These are phyloP conservation scores for Samsoniella hepiali DNA, from an alignment of 2,329 filamentous ascomycete genomes.

Conservation along the genomic window DNA sequence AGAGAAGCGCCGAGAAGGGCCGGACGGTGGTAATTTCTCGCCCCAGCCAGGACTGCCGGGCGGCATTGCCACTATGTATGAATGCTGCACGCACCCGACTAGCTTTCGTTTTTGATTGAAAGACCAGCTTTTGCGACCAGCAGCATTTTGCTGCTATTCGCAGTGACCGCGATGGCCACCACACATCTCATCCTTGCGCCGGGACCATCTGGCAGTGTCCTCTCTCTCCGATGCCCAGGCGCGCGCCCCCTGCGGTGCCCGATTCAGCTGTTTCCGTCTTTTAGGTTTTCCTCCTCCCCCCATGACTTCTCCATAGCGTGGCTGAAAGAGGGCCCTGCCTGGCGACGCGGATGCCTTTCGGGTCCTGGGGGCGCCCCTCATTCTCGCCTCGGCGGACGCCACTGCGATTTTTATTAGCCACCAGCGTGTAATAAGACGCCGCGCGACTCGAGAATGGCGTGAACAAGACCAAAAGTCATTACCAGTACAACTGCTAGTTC, in stretches of 20 bases:
- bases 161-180: too few relatives aligned
- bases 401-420: slow-evolving; percentile 4
- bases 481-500: background rate
- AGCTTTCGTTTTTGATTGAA: too few relatives aligned
- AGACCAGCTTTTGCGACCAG: too few relatives aligned
- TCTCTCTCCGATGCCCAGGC: background rate
- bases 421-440: slow-evolving; percentile 11
- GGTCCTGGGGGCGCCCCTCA: background rate
- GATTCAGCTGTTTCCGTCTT: slow-evolving; percentile 12
- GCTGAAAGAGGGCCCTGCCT: background rate
- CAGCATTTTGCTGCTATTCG: too few relatives aligned
- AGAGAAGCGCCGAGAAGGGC: slow-evolving; percentile 19
- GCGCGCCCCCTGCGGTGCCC: background rate
- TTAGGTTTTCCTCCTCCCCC: background rate
- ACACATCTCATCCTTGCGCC: background rate
- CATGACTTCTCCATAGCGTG: background rate
- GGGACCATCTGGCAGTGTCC: background rate
- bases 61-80: too few relatives aligned
- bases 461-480: background rate
- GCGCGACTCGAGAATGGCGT: too few relatives aligned
- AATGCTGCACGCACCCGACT: too few relatives aligned
- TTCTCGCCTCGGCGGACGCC: slow-evolving; percentile 7
- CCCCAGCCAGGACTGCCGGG: background rate
- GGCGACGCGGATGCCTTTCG: background rate
- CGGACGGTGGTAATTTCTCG: slow-evolving; percentile 13